Evolutionary conservation across 441 rosid genomes (phyloP).

Genomic region (Euphorbia celastroides): DNA sequence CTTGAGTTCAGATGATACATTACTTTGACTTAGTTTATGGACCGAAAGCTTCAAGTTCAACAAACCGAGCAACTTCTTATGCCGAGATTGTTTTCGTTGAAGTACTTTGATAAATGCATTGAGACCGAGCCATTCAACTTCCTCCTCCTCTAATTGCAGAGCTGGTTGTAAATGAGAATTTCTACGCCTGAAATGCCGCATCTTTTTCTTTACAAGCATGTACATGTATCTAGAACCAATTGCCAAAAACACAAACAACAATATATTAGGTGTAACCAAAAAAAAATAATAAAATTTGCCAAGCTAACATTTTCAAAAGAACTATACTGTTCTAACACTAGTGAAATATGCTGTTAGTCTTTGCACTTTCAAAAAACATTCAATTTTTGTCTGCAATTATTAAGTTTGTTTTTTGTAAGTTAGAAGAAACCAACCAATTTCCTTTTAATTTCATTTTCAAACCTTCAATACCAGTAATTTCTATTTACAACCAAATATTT

Average conservation of each 20-base stretch:
- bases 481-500: too few species aligned
- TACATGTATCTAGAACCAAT: slow-evolving; percentile 47
- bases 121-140: slow-evolving; percentile 84
- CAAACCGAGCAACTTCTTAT: slow-evolving; percentile 36
- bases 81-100: slow-evolving; percentile 58
- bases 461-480: too few species aligned
- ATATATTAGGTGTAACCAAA: not conserved
- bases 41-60: slow-evolving; percentile 35
- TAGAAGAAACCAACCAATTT: too few species aligned
- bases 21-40: slow-evolving; percentile 25
- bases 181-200: slow-evolving; percentile 33
- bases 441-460: too few species aligned
- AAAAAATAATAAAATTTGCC: not conserved
- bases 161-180: slow-evolving; percentile 29
- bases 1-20: slow-evolving; percentile 30
- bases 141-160: slow-evolving; percentile 41
- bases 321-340: too few species aligned
- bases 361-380: too few species aligned
- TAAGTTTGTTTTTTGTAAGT: too few species aligned
- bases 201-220: slow-evolving; percentile 36
- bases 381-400: too few species aligned
- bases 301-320: not conserved
- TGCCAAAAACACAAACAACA: not conserved
- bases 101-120: slow-evolving; percentile 57
- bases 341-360: too few species aligned